Base-by-base conservation (phyloP, 2,329 filamentous ascomycete species). In the Botryotinia convoluta region DNA sequence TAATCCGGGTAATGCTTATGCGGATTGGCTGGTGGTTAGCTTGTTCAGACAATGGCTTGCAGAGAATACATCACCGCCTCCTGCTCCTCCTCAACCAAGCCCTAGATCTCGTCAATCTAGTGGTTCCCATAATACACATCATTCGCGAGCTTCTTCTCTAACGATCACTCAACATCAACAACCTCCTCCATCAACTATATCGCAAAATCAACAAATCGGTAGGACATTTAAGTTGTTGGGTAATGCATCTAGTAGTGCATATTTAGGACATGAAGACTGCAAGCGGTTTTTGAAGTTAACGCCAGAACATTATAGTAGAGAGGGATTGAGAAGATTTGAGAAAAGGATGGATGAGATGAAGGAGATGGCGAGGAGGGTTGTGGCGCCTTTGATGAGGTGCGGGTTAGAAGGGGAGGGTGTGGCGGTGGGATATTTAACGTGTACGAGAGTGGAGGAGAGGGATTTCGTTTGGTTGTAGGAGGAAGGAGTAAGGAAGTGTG, bases 31-130 rank as follows among this genome's bases (percentile, higher is more conserved):
- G 10, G 94, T 90, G 29, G 89, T 97, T 67, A 93, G 90, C 60
- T 85, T 97, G 20, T 98, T 98, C 83, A 89, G 95, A 5, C 94
- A 97, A 82, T 98, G 95, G 94, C 86, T 98, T 10, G 93, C 94
- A 6, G 95, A 98, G 79, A 95, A 94, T 81, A 97, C 93, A 7
- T 92, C 93, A 2, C 92, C 93, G 0, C 87, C 91, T 5, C 89
- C 89, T 22, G n/a, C 39, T 35, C 29, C 63, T 12, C 39, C 76
- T 75, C 72, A 61, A 61, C 72, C 78, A 77, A 59, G 81, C 16
- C n/a, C 80, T 79, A 80, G 75, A 81, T 67, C 79, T 63, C 64
- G 57, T 75, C 82, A 48, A 81, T 32, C 65, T 26, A 42, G 65
- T 12, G 65, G 65, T 32, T 32, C 48, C 4, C 48, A 69, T 32